Evolutionary conservation across 345 rosid species (phyloP), one percentile per base, ranked within the genome.

Genomic region (Salix brachista): DNA sequence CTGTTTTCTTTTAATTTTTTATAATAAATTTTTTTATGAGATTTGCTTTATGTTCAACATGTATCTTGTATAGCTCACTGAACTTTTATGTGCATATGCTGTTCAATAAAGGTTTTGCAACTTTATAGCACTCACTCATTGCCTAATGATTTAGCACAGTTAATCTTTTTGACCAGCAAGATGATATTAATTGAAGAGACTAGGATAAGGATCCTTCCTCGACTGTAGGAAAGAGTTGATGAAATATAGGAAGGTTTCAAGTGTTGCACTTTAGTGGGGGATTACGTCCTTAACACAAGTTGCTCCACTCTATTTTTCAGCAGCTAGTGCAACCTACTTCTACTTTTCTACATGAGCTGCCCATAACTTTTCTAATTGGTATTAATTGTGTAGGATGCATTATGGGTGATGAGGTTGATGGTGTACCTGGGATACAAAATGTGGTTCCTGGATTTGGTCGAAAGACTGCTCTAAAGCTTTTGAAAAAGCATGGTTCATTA

Each of bases 321-420:
- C 70, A 30, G 23, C 70, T 52, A 30, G 25, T 71, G 21, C 30
- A 65, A 28, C 30, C 72, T 58, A 21, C 41, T 64, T n/a, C 36
- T 12, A 30, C 8, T 26, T 69, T 60, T 14, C 4, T 19, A 2
- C 23, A 6, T 23, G 42, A 19, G 28, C 25, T 7, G 17, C 30
- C 70, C 19, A 11, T 28, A 68, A 70, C 50, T 76, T 65, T 46
- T 61, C 61, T 34, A n/a, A 42, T 30, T 12, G 36, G 74, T 61
- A 52, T 21, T 69, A 44, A 69, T 41, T 64, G 48, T 80, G 73
- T 74, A 92, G 97, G 98, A 80, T 90, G 94, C 82, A 88, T 95
- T 74, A 79, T 95, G 87, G 98, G 99, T 73, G 97, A 93, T 78
- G 89, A 90, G 75, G 93, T 90, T 81, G 99, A 95, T 83, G 96